Base-by-base conservation (phyloP, 192 early-diverging fungal species). In the Tieghemiomyces parasiticus region DNA sequence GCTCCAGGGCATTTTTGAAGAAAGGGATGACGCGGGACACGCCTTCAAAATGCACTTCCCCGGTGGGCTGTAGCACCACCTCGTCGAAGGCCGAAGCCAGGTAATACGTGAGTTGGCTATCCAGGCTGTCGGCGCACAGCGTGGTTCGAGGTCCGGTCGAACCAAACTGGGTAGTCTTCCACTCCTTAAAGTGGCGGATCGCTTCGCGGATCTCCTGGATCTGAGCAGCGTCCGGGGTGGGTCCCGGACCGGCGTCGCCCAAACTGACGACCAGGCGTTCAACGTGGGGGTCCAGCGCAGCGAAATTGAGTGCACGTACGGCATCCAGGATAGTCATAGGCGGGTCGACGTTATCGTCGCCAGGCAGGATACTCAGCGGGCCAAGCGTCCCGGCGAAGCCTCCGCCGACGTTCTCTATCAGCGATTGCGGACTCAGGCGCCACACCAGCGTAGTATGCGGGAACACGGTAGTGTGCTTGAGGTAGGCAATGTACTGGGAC, bases 101-200 rank as follows among this genome's bases (percentile, higher is more conserved):
- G 61, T 76, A 83, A 61, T 87, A 87, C 26, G 77, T 73, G 14
- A 66, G 14, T 62, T 87, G 85, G 47, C 72, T 77, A 48, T 80
- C 74, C 65, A 87, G 86, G 4, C 81, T 80, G 56, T 85, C 85
- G 10, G 82, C 79, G 46, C 68, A 74, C n/a, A 82, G 82, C 35
- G 75, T 69, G 59, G 79, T 60, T 16, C 67, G 69, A 50, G 78
- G 78, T 24, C 69, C 64, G 22, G 63, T 71, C 3, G 73, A 44
- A 0, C 73, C 73, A 45, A 73, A 63, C 47, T 71, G 69, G 35
- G 72, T 63, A 16, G 70, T 67, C 58, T 82, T 84, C 19, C 68
- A 67, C 24, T 63, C 61, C 53, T 67, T 74, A 60, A 87, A 81
- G 46, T 62, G 59, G 20, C 65, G 56, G 45, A 83, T 49, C 10